Conservation (phyloP, 108 stramenopile genomes). For the Schizochytrium sp. region DNA sequence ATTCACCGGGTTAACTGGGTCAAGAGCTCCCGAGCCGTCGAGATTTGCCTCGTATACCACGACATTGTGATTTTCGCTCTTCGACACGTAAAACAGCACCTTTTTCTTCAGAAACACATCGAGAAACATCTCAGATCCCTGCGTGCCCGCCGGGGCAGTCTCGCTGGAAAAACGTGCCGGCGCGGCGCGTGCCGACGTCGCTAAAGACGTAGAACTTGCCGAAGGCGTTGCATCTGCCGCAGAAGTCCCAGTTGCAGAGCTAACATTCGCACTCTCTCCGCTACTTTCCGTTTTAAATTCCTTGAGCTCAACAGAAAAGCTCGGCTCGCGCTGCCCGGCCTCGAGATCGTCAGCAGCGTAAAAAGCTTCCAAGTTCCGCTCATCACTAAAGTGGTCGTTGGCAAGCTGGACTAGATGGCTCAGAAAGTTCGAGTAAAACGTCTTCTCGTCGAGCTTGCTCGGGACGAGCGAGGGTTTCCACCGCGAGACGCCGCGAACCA, state of each 20-base stretch:
- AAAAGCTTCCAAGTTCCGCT: background rate
- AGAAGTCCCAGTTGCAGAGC: too few species aligned
- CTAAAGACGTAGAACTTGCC: too few species aligned
- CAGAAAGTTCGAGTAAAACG: background rate
- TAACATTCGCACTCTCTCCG: too few species aligned
- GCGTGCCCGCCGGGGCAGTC: background rate
- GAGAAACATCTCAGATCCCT: background rate
- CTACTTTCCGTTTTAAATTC: background rate
- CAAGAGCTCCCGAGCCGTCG: background rate
- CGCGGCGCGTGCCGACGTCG: background rate
- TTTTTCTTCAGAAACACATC: background rate
- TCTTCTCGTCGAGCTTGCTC: background rate
- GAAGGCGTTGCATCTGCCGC: too few species aligned
- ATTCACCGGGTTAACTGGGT: background rate
- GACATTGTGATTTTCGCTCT: background rate
- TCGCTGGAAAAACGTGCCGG: background rate
- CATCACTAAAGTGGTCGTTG: background rate
- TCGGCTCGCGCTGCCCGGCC: background rate
- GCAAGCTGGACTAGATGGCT: background rate
- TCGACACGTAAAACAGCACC: background rate
- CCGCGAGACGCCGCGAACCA: background rate
- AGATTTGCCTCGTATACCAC: background rate
- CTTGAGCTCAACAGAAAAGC: background rate
- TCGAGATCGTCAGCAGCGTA: background rate
- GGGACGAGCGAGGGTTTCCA: conserved; percentile 1